Evolutionary conservation across 441 rosid genomes (phyloP), one percentile per base, ranked within the genome.

Genomic region (Francoa sonchifolia): DNA sequence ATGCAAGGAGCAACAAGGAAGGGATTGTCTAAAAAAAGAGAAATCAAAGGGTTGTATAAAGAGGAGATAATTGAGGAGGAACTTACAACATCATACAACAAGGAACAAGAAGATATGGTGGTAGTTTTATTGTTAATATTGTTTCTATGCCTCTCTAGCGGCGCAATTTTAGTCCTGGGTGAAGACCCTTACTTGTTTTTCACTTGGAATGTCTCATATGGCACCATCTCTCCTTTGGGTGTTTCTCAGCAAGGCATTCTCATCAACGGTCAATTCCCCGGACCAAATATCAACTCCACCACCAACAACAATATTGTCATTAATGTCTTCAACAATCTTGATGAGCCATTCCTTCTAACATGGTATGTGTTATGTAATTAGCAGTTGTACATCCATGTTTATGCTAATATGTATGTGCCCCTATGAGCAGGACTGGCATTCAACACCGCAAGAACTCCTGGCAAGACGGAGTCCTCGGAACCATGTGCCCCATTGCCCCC

Each of bases 401-500:
- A 51, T 15, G 47, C 19, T 1, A 54, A 44, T 26, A 44, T 44
- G 13, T 39, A 44, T 2, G 49, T 32, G 5, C 50, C 10, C 18
- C 28, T 23, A 25, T 32, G 43, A 15, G 41, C 31, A 84, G 92
- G 95, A 76, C 71, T 44, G 82, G 92, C 6, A 68, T 80, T 18
- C 74, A 68, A 45, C 89, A 80, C 63, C 56, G 65, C 47, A 71
- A 74, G 33, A 76, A 84, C 59, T 80, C 83, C 2, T 84, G 76
- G 81, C 85, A 74, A 28, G 96, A 86, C 15, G 90, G 96, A 29
- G 90, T 82, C 1, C 67, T 66, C 4, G 96, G 96, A 18, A 82
- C 96, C 17, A 82, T 66, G 28, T 86, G 96, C 43, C 83, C 83
- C 3, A 79, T 86, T 52, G 76, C 73, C 9, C 92, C 94, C 0